Conservation (phyloP, 2,329 filamentous ascomycete species). For the Talaromyces marneffei region DNA sequence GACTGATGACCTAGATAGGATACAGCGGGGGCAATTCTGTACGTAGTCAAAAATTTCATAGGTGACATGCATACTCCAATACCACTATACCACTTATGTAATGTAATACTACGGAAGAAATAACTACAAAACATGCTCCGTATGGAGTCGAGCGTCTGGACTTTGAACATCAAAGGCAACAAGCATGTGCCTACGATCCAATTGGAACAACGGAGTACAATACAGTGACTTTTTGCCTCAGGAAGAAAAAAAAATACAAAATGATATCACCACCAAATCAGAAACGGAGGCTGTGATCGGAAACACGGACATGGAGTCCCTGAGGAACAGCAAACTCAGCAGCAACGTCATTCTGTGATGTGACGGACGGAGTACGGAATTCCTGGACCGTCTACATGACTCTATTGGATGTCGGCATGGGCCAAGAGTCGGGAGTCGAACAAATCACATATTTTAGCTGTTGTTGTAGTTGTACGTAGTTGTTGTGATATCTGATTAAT, state of each 20-base stretch:
- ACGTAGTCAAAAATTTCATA: neutral
- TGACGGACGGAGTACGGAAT: neutral
- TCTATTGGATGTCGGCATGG: neutral
- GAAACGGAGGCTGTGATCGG: neutral
- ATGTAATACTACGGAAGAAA: neutral
- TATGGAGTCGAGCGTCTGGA: neutral
- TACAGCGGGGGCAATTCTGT: neutral
- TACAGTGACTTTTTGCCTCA: neutral
- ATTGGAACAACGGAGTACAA: neutral
- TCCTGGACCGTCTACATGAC: neutral
- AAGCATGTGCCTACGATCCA: neutral
- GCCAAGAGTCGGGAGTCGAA: neutral
- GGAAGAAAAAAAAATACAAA: neutral
- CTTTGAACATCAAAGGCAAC: neutral
- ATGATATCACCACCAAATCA: conserved; percentile 11
- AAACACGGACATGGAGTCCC: too few species aligned
- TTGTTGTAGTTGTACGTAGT: too few species aligned
- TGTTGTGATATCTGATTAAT: neutral
- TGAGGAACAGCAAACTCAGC: neutral
- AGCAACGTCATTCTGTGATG: conserved; percentile 2
- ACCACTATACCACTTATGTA: neutral
- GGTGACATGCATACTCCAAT: neutral
- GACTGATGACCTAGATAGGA: neutral
- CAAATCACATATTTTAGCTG: too few species aligned
- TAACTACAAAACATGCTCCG: too few species aligned